These are phyloP conservation scores for Plasmodium gonderi DNA, from an alignment of 169 alveolate genomes.

Conservation along the genomic window DNA sequence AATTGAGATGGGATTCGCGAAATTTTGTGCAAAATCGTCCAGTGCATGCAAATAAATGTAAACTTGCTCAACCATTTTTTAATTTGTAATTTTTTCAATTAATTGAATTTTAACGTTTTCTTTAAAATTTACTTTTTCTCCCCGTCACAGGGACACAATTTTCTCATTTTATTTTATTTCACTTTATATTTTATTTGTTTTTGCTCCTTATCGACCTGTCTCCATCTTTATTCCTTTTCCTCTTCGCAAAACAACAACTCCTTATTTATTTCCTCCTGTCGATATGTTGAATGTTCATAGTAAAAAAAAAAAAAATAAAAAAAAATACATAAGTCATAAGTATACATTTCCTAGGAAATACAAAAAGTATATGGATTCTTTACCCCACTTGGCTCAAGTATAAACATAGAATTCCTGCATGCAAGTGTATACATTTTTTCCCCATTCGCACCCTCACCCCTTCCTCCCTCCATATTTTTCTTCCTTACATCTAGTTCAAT, in stretches of 20 bases:
- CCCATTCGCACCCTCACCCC: no score
- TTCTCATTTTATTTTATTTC: no score
- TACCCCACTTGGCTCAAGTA: no score
- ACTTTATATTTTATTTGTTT: no score
- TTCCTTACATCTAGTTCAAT: slow-evolving; percentile 42
- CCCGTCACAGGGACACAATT: background rate
- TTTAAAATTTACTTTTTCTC: background rate
- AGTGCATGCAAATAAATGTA: background rate
- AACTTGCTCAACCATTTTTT: background rate
- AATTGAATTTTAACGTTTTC: background rate
- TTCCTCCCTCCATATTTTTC: background rate
- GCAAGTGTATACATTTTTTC: background rate
- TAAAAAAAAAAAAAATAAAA: background rate
- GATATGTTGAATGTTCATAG: background rate
- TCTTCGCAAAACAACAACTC: slow-evolving; percentile 40
- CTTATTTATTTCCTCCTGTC: slow-evolving; percentile 50
- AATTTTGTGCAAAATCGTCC: background rate
- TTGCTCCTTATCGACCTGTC: background rate
- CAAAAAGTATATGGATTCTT: no score
- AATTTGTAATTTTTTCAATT: background rate
- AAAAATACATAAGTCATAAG: no score
- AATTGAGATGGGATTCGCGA: no score
- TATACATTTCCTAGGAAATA: background rate
- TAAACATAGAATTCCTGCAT: no score
- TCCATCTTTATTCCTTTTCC: slow-evolving; percentile 7